These are phyloP conservation scores for Pichia sp. DNA, from an alignment of 1,139 yeast species.

Conservation along the genomic window DNA sequence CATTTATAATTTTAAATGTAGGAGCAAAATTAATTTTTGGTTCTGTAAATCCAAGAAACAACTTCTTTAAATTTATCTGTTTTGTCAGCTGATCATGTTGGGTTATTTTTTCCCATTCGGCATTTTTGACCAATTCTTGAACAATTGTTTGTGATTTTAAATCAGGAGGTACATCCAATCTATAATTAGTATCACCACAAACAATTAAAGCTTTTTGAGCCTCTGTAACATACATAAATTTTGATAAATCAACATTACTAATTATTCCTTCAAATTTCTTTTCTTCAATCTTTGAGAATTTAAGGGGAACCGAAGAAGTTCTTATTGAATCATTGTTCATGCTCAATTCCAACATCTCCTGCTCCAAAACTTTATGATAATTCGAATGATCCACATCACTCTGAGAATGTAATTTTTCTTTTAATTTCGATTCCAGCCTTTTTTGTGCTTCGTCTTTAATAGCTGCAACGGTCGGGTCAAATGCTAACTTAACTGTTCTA, in stretches of 20 bases:
- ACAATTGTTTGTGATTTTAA: slow-evolving; percentile 13
- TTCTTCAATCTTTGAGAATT: slow-evolving; percentile 31
- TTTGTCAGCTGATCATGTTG: slow-evolving; percentile 52
- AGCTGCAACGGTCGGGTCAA: background rate
- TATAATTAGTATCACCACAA: slow-evolving; percentile 72
- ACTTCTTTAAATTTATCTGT: slow-evolving; percentile 47
- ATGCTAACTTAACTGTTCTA: slow-evolving; percentile 25
- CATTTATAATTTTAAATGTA: slow-evolving; percentile 58
- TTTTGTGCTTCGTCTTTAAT: slow-evolving; percentile 5
- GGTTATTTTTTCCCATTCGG: slow-evolving; percentile 39
- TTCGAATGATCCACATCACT: background rate
- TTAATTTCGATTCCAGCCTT: slow-evolving; percentile 7
- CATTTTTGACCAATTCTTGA: slow-evolving; percentile 7
- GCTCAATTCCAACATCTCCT: slow-evolving; percentile 1
- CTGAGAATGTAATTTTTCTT: slow-evolving; percentile 1
- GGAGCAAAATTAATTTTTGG: slow-evolving; percentile 62
- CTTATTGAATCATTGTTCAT: slow-evolving; percentile 6
- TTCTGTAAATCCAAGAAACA: slow-evolving; percentile 61
- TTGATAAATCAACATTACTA: slow-evolving; percentile 8
- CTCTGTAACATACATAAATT: slow-evolving; percentile 9
- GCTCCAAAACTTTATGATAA: background rate
- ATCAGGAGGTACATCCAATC: slow-evolving; percentile 32
- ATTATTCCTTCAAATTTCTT: slow-evolving; percentile 34
- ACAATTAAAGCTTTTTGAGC: slow-evolving; percentile 35
- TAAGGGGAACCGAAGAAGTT: slow-evolving; percentile 6